Conservation (phyloP, 208 protist species). For the Trypanosoma grayi region DNA sequence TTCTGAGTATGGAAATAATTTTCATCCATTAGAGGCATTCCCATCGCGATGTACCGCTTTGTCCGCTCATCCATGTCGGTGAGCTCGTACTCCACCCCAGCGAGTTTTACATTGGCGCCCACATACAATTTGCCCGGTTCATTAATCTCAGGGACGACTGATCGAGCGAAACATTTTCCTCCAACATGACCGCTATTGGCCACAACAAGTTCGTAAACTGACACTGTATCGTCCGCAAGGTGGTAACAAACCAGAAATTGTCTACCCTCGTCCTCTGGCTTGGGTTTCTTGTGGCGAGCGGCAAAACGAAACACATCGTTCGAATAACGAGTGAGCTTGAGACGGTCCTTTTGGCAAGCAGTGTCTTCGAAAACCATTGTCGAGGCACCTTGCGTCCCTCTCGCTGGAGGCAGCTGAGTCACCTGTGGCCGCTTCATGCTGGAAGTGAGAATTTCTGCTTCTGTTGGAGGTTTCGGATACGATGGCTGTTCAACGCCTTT, state of each 20-base stretch:
- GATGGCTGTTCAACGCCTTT: conserved; percentile 34
- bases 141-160: conserved; percentile 60
- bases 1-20: conserved; percentile 62
- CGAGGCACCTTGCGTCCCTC: conserved; percentile 38
- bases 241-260: conserved; percentile 92
- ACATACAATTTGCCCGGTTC: conserved; percentile 65
- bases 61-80: conserved; percentile 78
- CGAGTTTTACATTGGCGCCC: conserved; percentile 57
- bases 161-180: conserved; percentile 89
- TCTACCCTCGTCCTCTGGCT: conserved; percentile 59
- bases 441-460: conserved; percentile 29
- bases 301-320: conserved; percentile 92
- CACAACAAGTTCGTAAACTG: conserved; percentile 87
- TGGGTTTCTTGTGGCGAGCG: conserved; percentile 54
- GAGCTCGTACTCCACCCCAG: conserved; percentile 60
- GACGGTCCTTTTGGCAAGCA: conserved; percentile 55
- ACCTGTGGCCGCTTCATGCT: conserved; percentile 13
- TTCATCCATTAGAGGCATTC: conserved; percentile 74
- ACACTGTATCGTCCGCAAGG: conserved; percentile 94
- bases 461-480: conserved; percentile 38
- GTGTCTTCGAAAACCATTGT: conserved; percentile 74
- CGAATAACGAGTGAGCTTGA: conserved; percentile 81
- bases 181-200: conserved; percentile 94
- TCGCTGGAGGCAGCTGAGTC: conserved; percentile 2
- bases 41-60: conserved; percentile 64